phyloP scores from a whole-genome alignment of 225 moss, liverwort and hornwort genomes.

The Polytrichum formosum region DNA sequence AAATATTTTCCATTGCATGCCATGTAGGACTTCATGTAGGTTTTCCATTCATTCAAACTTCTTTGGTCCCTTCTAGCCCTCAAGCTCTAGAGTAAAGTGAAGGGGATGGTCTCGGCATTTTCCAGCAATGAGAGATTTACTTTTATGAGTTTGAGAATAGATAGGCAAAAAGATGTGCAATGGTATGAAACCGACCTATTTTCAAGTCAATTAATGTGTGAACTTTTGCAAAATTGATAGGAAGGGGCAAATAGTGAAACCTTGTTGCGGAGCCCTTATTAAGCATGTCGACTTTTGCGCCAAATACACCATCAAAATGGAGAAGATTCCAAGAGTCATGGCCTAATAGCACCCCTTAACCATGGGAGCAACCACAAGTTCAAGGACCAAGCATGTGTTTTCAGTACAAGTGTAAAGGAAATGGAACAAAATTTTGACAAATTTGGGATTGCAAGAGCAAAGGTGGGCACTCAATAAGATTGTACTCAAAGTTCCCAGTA shows the following conservation, averaged over 20 bases:
- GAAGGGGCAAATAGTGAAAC: constrained; percentile 48
- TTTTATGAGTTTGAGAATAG: too few species aligned
- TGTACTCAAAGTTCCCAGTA: constrained; percentile 57
- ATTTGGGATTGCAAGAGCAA: constrained; percentile 32
- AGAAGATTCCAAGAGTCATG: constrained; percentile 20
- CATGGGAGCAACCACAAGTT: constrained; percentile 22
- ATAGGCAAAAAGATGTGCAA: not conserved
- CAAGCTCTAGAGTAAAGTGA: too few species aligned
- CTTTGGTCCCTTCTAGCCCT: too few species aligned
- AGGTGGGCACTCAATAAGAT: constrained; percentile 50
- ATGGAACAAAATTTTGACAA: constrained; percentile 32
- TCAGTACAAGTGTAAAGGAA: constrained; percentile 27
- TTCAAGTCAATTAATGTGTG: not conserved
- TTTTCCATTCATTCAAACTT: too few species aligned
- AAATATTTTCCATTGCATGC: too few species aligned
- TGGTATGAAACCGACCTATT: not conserved
- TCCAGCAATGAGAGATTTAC: too few species aligned
- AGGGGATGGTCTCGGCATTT: too few species aligned
- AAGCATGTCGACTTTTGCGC: constrained; percentile 47
- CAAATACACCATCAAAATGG: constrained; percentile 25
- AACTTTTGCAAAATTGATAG: constrained; percentile 10
- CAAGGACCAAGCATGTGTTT: constrained; percentile 36
- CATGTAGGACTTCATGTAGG: too few species aligned
- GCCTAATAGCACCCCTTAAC: constrained; percentile 22
- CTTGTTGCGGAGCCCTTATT: constrained; percentile 46